Evolutionary conservation across 208 protist species (phyloP).

Genomic region (Tritrichomonas musculus): DNA sequence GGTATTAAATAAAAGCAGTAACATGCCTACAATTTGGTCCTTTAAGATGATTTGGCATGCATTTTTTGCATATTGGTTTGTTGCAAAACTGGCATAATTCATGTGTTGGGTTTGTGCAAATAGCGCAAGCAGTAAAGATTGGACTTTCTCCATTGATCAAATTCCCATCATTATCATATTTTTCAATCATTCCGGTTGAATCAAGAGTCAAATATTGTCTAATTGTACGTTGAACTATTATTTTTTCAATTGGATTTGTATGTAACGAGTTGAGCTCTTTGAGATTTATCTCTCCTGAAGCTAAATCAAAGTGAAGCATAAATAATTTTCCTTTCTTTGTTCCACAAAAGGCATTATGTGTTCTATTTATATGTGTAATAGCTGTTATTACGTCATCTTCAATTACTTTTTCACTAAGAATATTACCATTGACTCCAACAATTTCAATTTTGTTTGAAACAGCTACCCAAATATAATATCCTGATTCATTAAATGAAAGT

Average conservation of each 20-base stretch:
- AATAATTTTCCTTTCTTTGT: not conserved
- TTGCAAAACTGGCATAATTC: not conserved
- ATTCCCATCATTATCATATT: not conserved
- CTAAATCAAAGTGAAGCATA: not conserved
- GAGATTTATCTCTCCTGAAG: not conserved
- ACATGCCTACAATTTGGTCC: no score
- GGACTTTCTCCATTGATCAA: not conserved
- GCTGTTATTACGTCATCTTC: not conserved
- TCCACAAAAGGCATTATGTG: not conserved
- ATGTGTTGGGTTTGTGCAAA: not conserved
- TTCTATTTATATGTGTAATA: not conserved
- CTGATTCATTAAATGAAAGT: not conserved
- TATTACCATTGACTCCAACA: not conserved
- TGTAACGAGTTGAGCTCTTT: not conserved
- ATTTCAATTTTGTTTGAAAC: not conserved
- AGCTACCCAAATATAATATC: not conserved
- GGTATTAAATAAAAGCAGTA: no score
- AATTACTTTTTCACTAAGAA: not conserved
- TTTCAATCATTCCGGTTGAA: no score
- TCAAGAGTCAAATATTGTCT: not conserved
- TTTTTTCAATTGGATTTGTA: not conserved
- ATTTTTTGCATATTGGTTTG: not conserved
- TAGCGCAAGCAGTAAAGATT: not conserved
- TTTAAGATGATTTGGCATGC: not conserved
- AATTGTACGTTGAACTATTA: not conserved